Percentiles rank a stretch among this genome's conserved stretches.
phyloP scores from a whole-genome alignment of 306 rosid species.

The Betula pendula region DNA sequence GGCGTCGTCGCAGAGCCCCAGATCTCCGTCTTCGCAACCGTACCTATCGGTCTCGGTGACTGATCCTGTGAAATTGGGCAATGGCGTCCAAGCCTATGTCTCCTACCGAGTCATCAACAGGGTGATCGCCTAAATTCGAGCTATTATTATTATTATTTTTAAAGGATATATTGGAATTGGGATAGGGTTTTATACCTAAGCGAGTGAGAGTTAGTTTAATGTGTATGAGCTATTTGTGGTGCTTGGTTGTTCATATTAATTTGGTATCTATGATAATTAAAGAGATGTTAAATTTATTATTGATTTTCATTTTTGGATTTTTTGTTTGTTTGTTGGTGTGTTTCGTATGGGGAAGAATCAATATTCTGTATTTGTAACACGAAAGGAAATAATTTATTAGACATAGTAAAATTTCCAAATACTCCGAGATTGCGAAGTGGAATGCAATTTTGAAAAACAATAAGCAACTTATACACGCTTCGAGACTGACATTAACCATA shows the following conservation, averaged over 20 bases:
- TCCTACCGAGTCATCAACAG: constrained; percentile 93
- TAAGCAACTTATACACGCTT: neutral
- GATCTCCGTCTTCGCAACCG: constrained; percentile 88
- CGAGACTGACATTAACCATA: neutral
- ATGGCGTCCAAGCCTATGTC: constrained; percentile 96
- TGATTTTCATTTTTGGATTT: neutral
- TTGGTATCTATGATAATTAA: neutral
- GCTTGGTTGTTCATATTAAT: neutral
- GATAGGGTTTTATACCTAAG: neutral
- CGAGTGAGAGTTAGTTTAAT: neutral
- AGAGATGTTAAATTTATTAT: neutral
- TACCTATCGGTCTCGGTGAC: constrained; percentile 79
- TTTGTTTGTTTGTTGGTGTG: too few species aligned
- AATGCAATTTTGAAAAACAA: neutral
- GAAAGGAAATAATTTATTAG: neutral
- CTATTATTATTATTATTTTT: neutral
- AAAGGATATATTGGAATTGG: neutral
- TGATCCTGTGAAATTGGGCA: constrained; percentile 97
- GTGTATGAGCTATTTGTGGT: neutral
- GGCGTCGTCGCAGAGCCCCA: constrained; percentile 82
- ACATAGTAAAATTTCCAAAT: neutral
- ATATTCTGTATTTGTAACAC: neutral
- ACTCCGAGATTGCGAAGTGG: neutral
- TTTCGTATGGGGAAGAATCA: neutral
- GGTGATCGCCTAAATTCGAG: constrained; percentile 35